Evolutionary conservation across 768 basidiomycete species (phyloP).

Genomic region (Calvatia gigantea): DNA sequence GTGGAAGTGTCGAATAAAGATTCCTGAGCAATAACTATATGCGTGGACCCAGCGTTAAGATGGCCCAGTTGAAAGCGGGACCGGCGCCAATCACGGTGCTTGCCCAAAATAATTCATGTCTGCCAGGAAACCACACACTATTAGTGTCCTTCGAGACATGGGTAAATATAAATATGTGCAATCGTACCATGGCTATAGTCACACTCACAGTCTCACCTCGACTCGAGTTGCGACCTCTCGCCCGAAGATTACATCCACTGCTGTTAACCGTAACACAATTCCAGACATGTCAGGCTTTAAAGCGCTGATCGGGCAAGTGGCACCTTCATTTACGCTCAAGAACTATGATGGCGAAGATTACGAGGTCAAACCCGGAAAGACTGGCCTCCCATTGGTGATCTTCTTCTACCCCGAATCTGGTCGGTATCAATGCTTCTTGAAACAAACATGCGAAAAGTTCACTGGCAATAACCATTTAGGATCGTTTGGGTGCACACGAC

Average conservation of each 20-base stretch:
- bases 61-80: no score
- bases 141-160: background rate
- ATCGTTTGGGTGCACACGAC: conserved; percentile 74
- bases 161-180: conserved; percentile 2
- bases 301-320: conserved; percentile 50
- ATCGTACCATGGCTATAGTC: background rate
- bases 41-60: no score
- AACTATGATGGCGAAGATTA: conserved; percentile 61
- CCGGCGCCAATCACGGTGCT: background rate
- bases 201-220: background rate
- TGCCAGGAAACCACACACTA: background rate
- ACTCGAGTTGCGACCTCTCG: background rate
- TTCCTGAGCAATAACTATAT: no score
- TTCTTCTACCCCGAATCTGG: conserved; percentile 81
- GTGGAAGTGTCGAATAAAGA: no score
- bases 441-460: background rate
- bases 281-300: conserved; percentile 15
- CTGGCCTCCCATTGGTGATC: conserved; percentile 58
- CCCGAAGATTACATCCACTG: background rate
- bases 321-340: conserved; percentile 62
- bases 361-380: conserved; percentile 55
- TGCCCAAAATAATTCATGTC: background rate
- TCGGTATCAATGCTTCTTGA: conserved; percentile 21
- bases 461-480: conserved; percentile 32
- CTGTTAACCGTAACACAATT: background rate